phyloP scores from a whole-genome alignment of 1,284 basidiomycete genomes.

The Ceraceosorus guamensis region DNA sequence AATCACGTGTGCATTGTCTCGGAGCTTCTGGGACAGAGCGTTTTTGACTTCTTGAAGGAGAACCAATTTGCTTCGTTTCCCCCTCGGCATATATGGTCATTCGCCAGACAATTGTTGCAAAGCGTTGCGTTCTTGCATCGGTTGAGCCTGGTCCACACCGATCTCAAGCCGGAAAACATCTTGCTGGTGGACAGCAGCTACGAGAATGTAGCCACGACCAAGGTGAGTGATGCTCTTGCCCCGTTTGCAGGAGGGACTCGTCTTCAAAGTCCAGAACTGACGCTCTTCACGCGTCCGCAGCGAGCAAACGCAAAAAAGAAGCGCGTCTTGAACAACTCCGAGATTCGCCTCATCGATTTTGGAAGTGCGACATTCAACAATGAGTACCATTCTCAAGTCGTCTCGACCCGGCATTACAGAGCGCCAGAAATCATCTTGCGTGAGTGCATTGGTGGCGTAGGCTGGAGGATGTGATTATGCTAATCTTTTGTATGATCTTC shows the following conservation, averaged over 20 bases:
- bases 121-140: slow-evolving; percentile 88
- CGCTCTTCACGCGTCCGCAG: slow-evolving; percentile 4
- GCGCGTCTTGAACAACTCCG: slow-evolving; percentile 69
- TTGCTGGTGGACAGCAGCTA: slow-evolving; percentile 81
- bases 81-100: slow-evolving; percentile 87
- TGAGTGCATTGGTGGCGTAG: slow-evolving; percentile 50
- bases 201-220: slow-evolving; percentile 40
- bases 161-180: slow-evolving; percentile 82
- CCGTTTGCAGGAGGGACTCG: background rate
- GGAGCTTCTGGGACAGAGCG: slow-evolving; percentile 90
- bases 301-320: slow-evolving; percentile 35
- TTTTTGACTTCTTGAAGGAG: slow-evolving; percentile 98
- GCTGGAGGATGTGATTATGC: background rate
- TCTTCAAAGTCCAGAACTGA: background rate
- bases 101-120: slow-evolving; percentile 81
- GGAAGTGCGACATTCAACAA: slow-evolving; percentile 95
- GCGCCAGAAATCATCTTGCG: slow-evolving; percentile 98
- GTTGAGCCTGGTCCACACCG: slow-evolving; percentile 87
- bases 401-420: slow-evolving; percentile 94
- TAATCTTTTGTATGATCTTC: too few species aligned
- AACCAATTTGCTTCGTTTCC: slow-evolving; percentile 96
- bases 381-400: slow-evolving; percentile 96
- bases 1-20: slow-evolving; percentile 98
- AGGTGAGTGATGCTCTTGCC: background rate
- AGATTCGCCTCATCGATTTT: slow-evolving; percentile 96